Evolutionary conservation across 2,329 filamentous ascomycete genomes (phyloP), one percentile per base, ranked within the genome.

Genomic region (Biscogniauxia mediterranea): DNA sequence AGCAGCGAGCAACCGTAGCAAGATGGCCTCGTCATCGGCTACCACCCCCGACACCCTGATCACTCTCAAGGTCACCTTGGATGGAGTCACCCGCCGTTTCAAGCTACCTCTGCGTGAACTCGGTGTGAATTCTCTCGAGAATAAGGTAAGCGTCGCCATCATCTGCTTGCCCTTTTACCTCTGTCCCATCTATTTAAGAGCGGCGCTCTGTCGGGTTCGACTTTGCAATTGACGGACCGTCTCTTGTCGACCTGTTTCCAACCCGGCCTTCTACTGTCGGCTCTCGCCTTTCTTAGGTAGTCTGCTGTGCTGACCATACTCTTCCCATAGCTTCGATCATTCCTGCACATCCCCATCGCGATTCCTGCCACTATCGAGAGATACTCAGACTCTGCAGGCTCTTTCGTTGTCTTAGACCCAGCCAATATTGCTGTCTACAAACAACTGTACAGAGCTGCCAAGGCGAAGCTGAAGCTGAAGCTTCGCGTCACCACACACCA

Each of bases 381-480:
- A 69, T 99, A 93, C 80, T 98, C 95, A 66, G 95, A 99, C 78
- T 97, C 93, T 66, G 91, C 92, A 66, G 89, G 84, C 53, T 82
- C 87, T 66, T 98, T 90, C 77, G 85, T 98, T 67, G 82, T 85
- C 52, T 88, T 99, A 62, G 90, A 97, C 75, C 81, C 87, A 64
- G 82, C 83, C 74, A 96, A 97, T 73, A 79, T 85, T 8, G 83
- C 91, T 53, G 91, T 96, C 71, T 99, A 97, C 83, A 98, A 97
- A 82, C 95, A 97, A 75, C 89, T 99, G 51, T 94, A 95, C 75
- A 90, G 95, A 71, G 95, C 95, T 68, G 95, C 95, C 66, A 99
- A 97, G 82, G 95, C 95, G 46, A 99, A 99, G 84, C 88, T 93
- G 67, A 99, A 98, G 88, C 88, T 99, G 69, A 93, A 95, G 77